Percentiles rank a stretch among this genome's conserved stretches.
These are phyloP conservation scores for Brassica incana DNA, from an alignment of 345 rosid genomes.

Conservation along the genomic window DNA sequence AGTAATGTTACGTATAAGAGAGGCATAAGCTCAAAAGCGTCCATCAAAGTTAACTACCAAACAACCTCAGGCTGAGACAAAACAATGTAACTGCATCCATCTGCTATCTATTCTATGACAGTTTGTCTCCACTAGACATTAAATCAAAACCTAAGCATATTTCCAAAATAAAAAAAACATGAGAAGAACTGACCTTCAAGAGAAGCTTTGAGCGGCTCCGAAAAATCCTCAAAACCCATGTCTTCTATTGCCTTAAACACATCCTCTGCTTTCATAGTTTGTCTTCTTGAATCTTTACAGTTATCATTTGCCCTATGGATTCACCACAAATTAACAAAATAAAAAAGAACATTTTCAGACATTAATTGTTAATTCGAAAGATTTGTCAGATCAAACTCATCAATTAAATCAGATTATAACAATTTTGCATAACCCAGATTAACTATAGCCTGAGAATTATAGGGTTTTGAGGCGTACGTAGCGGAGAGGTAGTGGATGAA, in stretches of 20 bases:
- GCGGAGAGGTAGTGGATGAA: constrained; percentile 79
- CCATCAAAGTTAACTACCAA: not conserved
- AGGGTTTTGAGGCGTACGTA: constrained; percentile 45
- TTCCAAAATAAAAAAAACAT: not conserved
- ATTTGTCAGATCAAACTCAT: not conserved
- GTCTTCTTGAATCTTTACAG: constrained; percentile 67
- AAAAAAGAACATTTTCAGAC: not conserved
- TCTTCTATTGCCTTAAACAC: constrained; percentile 62
- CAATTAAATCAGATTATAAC: not conserved
- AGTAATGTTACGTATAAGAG: constrained; percentile 4
- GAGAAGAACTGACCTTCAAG: constrained; percentile 44
- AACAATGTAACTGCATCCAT: not conserved
- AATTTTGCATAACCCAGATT: not conserved
- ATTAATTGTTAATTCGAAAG: not conserved
- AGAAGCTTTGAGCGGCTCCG: constrained; percentile 58
- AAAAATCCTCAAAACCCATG: constrained; percentile 64
- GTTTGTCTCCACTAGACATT: not conserved
- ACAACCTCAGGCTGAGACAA: not conserved
- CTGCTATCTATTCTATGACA: not conserved
- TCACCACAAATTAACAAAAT: too few relatives aligned
- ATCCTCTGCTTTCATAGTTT: constrained; percentile 64
- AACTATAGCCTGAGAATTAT: not conserved
- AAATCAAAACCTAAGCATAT: constrained; percentile 8
- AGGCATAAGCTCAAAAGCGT: not conserved
- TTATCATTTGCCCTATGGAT: constrained; percentile 61